Base-by-base conservation (phyloP, 140 eudicot species). In the Senecio squalidus region DNA sequence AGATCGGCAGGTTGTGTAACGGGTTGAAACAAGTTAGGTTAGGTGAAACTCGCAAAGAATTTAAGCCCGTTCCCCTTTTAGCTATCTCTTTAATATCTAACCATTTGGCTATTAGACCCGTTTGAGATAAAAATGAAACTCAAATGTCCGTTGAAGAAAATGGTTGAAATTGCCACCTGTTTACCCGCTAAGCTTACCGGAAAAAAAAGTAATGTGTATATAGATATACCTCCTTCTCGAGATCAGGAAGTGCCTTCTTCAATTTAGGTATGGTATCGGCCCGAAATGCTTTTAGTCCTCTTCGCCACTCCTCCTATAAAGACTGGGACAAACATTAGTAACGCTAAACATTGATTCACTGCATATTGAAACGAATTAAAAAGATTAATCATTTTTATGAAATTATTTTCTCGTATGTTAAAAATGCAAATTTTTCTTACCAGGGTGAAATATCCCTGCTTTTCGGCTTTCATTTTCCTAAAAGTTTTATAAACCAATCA, bases 401-500 rank as follows among this genome's bases (percentile, higher is more conserved):
- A 22, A 52, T 53, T n/a, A 9, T n/a, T n/a, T n/a, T n/a, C n/a
- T n/a, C n/a, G n/a, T n/a, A n/a, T n/a, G 20, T 13, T n/a, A 16
- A 28, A 26, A 27, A 53, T 30, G 17, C 9, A 56, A 20, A 56
- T 11, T 30, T 55, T 48, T 23, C 92, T 74, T 79, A 86, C 95
- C 85, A 60, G 60, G 31, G 85, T 79, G 65, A 86, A 86, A 39
- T 74, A 86, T 27, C 88, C 95, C 60, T 86, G 95, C 58, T 73
- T 86, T 73, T 76, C 88, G 17, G 95, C 84, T 69, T 68, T 79
- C 95, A 82, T 79, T 76, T 86, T 86, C 95, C 92, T 82, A 71
- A 9, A 67, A 53, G 10, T 21, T 20, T 77, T 41, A 36, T 7
- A 20, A 5, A 52, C 23, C 28, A 2, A 61, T 28, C 36, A 73